phyloP scores from a whole-genome alignment of 2,329 filamentous ascomycete genomes.

The Cercospora zeina region DNA sequence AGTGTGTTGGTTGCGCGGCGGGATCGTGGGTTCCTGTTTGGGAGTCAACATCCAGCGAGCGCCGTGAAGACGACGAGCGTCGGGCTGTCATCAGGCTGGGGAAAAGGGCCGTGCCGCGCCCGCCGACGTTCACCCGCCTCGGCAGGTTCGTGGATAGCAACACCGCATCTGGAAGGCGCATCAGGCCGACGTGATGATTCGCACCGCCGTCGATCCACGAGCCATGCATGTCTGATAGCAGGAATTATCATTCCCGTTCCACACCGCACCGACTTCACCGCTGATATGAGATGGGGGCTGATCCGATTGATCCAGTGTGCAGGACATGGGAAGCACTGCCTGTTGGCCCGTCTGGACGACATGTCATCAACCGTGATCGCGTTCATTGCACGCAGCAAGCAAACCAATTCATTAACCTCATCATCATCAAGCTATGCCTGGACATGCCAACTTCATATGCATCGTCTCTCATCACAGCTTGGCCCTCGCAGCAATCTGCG shows the following conservation, averaged over 20 bases:
- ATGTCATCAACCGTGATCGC: too few species aligned
- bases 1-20: background rate
- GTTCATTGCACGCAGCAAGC: too few species aligned
- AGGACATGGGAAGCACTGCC: too few species aligned
- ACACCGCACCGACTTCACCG: too few species aligned
- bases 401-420: background rate
- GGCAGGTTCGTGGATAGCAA: slow-evolving; percentile 6
- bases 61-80: slow-evolving; percentile 7
- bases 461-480: slow-evolving; percentile 11
- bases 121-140: too few species aligned
- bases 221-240: too few species aligned
- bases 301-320: too few species aligned
- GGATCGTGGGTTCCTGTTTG: slow-evolving; percentile 14
- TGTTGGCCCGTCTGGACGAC: too few species aligned
- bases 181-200: too few species aligned
- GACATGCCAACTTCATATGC: background rate
- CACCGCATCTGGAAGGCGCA: slow-evolving; percentile 12
- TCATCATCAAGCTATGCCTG: slow-evolving; percentile 8
- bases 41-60: slow-evolving; percentile 11
- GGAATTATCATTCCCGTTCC: too few species aligned
- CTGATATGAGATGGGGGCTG: too few species aligned
- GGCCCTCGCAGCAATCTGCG: slow-evolving; percentile 16
- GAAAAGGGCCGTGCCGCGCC: background rate
- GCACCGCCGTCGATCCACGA: background rate
- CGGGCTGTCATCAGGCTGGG: background rate